phyloP scores from a whole-genome alignment of 495 filamentous ascomycete genomes.

The Neurospora sp. region DNA sequence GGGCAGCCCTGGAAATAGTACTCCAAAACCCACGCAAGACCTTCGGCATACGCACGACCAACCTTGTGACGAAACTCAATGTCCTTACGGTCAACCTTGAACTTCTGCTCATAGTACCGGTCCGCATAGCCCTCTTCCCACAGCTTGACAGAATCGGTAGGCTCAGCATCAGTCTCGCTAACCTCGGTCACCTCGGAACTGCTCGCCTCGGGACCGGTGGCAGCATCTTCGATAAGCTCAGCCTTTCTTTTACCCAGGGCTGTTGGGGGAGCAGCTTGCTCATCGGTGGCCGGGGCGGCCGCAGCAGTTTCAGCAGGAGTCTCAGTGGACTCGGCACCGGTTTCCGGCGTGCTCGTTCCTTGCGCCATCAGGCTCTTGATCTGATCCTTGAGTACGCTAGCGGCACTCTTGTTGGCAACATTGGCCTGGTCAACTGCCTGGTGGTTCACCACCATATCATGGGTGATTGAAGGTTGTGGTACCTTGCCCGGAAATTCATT shows the following conservation, averaged over 20 bases:
- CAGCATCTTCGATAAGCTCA: conserved; percentile 48
- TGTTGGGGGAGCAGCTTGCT: conserved; percentile 24
- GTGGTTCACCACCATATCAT: conserved; percentile 81
- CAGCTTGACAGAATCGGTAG: conserved; percentile 72
- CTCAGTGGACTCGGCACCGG: conserved; percentile 2
- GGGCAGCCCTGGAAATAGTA: conserved; percentile 99
- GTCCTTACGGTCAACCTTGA: conserved; percentile 73
- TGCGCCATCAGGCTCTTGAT: conserved; percentile 46
- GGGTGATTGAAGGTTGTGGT: conserved; percentile 50
- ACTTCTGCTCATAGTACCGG: conserved; percentile 96
- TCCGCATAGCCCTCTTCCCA: conserved; percentile 96
- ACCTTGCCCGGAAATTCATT: conserved; percentile 53
- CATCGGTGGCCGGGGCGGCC: conserved; percentile 7
- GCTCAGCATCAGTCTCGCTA: conserved; percentile 45
- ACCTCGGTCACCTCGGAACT: conserved; percentile 17
- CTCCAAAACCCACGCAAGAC: conserved; percentile 90
- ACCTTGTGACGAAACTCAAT: conserved; percentile 84
- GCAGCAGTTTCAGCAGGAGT: conserved; percentile 10
- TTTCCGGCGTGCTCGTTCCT: background rate
- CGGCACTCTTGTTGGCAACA: conserved; percentile 87
- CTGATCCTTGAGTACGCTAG: conserved; percentile 76
- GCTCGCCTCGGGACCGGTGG: conserved; percentile 39
- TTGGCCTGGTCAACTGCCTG: conserved; percentile 66
- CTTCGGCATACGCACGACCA: conserved; percentile 87
- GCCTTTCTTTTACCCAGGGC: conserved; percentile 47